Conservation (phyloP, 148 eudicot species). For the Rheum nobile region DNA sequence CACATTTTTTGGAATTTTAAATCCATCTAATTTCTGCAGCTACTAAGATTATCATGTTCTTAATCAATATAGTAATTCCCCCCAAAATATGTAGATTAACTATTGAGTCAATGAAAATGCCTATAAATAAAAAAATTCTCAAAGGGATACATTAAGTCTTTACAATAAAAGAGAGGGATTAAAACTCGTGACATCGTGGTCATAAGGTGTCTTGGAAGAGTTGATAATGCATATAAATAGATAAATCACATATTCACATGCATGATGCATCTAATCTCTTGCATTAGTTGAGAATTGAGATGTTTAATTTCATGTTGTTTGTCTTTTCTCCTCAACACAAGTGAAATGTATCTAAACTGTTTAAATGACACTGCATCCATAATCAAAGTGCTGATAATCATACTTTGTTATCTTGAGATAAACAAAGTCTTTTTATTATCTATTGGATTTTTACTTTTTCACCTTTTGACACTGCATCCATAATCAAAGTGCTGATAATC, state of each 20-base stretch:
- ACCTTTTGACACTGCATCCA: background rate
- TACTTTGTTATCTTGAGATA: background rate
- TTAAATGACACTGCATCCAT: background rate
- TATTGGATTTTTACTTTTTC: background rate
- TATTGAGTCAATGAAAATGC: background rate
- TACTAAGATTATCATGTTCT: background rate
- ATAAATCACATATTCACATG: background rate
- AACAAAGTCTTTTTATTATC: background rate
- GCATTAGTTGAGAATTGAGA: background rate
- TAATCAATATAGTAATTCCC: background rate
- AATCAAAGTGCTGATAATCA: background rate
- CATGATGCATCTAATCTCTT: background rate
- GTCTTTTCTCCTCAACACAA: background rate
- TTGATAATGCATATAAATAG: constrained; percentile 1
- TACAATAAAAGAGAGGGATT: no score
- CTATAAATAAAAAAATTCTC: no score
- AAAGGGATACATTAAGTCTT: no score
- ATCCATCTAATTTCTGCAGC: background rate
- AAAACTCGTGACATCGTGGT: no score
- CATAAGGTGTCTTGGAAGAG: no score
- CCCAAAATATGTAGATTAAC: background rate
- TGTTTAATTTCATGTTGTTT: background rate
- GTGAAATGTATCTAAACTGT: constrained; percentile 1
- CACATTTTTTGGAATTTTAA: background rate
- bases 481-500: background rate